Conservation (phyloP, 495 filamentous ascomycete species). For the Barbatosphaeria neglecta region DNA sequence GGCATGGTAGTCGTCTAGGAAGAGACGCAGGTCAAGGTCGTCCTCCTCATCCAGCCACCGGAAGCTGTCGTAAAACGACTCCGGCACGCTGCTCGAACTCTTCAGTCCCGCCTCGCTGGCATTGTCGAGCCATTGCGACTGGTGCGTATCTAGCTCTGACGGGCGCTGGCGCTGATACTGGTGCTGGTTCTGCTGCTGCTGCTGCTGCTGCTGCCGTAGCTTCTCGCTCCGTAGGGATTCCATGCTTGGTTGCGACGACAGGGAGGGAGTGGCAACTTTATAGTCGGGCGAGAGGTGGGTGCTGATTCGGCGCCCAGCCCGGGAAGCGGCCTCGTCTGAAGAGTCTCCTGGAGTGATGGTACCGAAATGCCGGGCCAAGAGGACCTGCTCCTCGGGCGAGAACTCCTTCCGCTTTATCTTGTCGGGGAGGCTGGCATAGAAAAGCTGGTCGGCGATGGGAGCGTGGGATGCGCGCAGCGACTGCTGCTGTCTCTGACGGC, state of each 20-base stretch:
- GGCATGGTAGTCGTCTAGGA: slow-evolving; percentile 42
- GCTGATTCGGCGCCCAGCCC: slow-evolving; percentile 30
- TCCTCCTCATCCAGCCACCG: slow-evolving; percentile 73
- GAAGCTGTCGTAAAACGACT: slow-evolving; percentile 54
- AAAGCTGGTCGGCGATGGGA: slow-evolving; percentile 51
- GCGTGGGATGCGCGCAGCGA: slow-evolving; percentile 25
- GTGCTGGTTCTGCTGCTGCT: slow-evolving; percentile 11
- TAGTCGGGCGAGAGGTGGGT: slow-evolving; percentile 19
- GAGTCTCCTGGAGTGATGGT: slow-evolving; percentile 57
- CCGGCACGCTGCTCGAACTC: slow-evolving; percentile 10
- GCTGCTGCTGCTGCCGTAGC: slow-evolving; percentile 11
- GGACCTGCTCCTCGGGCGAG: slow-evolving; percentile 58
- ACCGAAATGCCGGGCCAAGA: slow-evolving; percentile 44
- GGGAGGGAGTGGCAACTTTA: slow-evolving; percentile 12
- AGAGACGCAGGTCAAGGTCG: slow-evolving; percentile 57
- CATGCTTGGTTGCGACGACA: slow-evolving; percentile 23
- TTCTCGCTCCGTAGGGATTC: slow-evolving; percentile 16
- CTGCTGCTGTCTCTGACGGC: slow-evolving; percentile 12
- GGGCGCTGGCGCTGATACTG: too few relatives aligned
- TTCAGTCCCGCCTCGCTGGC: slow-evolving; percentile 34
- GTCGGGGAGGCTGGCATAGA: slow-evolving; percentile 57
- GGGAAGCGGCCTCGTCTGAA: slow-evolving; percentile 54
- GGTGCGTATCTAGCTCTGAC: too few relatives aligned
- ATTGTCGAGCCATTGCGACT: slow-evolving; percentile 12
- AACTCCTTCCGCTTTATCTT: slow-evolving; percentile 62